These are phyloP conservation scores for Teunomyces pallodes DNA, from an alignment of 805 yeast genomes.

Conservation along the genomic window DNA sequence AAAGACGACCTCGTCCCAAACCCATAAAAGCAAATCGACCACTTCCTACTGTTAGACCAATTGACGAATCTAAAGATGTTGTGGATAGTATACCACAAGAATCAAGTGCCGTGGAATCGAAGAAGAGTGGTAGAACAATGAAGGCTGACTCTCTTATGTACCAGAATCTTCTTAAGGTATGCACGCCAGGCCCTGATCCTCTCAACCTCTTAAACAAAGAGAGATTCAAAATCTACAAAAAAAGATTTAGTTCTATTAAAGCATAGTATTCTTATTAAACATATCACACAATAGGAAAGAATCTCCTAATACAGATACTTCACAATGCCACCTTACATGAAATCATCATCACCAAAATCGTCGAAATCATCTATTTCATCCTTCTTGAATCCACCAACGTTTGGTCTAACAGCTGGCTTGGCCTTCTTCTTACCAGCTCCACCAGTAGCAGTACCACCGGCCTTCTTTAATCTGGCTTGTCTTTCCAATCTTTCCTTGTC, in stretches of 20 bases:
- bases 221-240: conserved; percentile 1
- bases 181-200: conserved; percentile 13
- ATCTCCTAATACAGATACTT: conserved; percentile 1
- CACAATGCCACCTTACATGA: conserved; percentile 50
- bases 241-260: conserved; percentile 3
- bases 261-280: not conserved
- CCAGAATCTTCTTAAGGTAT: conserved; percentile 5
- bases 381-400: conserved; percentile 55
- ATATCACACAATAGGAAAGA: no score
- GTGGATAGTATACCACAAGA: not conserved
- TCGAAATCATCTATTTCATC: conserved; percentile 55
- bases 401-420: conserved; percentile 69
- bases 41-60: not conserved
- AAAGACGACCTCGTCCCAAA: not conserved
- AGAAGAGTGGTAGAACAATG: not conserved
- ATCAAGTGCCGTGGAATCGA: not conserved
- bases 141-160: not conserved
- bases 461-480: conserved; percentile 74
- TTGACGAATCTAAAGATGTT: not conserved
- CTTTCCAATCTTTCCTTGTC: conserved; percentile 91
- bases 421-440: conserved; percentile 97
- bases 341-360: conserved; percentile 77
- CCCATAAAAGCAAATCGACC: not conserved
- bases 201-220: conserved; percentile 9
- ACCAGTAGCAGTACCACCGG: conserved; percentile 84